Evolutionary conservation across 257 asterid genomes (phyloP).

Genomic region (Solanum megistacrolobum): DNA sequence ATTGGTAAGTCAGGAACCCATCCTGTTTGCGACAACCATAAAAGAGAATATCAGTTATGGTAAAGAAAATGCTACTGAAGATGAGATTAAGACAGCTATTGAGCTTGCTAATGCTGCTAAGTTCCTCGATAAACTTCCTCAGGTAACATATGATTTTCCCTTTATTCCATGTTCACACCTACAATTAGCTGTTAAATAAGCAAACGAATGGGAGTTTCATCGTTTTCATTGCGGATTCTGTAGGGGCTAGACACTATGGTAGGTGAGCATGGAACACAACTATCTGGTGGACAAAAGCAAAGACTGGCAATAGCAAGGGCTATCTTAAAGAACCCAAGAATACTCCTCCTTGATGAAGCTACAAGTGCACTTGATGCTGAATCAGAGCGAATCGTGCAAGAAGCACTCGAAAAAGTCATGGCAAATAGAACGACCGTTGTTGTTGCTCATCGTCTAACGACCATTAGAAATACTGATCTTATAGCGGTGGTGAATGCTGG

Average conservation of each 20-base stretch:
- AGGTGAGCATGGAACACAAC: slow-evolving; percentile 77
- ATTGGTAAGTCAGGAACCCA: slow-evolving; percentile 71
- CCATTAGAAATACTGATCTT: slow-evolving; percentile 73
- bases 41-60: slow-evolving; percentile 61
- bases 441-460: slow-evolving; percentile 74
- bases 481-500: slow-evolving; percentile 70
- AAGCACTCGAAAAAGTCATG: slow-evolving; percentile 74
- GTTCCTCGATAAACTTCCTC: slow-evolving; percentile 60
- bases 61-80: slow-evolving; percentile 50
- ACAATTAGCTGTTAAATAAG: neutral
- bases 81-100: slow-evolving; percentile 53
- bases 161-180: neutral
- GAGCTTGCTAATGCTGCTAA: slow-evolving; percentile 78
- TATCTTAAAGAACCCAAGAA: slow-evolving; percentile 60
- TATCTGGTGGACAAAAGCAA: slow-evolving; percentile 88
- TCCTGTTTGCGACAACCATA: slow-evolving; percentile 45
- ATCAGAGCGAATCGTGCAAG: slow-evolving; percentile 66
- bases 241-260: slow-evolving; percentile 82
- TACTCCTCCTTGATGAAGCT: slow-evolving; percentile 87
- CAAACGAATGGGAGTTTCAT: neutral
- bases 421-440: slow-evolving; percentile 59
- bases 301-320: slow-evolving; percentile 80
- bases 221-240: neutral
- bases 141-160: slow-evolving; percentile 5
- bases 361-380: slow-evolving; percentile 83